These are phyloP conservation scores for Globisporangium solare DNA, from an alignment of 352 stramenopile species.

Conservation along the genomic window DNA sequence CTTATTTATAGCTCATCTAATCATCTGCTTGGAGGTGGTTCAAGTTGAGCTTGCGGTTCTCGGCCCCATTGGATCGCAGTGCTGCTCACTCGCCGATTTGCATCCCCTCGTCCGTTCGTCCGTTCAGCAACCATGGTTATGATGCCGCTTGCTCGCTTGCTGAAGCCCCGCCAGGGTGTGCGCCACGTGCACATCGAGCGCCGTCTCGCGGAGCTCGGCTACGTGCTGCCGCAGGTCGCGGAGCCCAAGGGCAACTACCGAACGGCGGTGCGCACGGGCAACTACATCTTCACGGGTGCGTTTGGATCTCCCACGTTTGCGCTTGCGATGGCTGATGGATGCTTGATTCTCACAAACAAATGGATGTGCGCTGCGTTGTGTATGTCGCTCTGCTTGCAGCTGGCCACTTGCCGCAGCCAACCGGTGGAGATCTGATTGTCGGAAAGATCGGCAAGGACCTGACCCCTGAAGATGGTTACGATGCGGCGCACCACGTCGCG, in stretches of 20 bases:
- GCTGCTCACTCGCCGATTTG: conserved; percentile 9
- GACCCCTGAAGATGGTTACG: conserved; percentile 80
- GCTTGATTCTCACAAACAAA: no score
- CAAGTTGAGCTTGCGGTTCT: conserved; percentile 7
- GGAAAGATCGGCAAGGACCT: conserved; percentile 83
- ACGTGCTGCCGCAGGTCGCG: no score
- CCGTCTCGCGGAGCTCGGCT: conserved; percentile 42
- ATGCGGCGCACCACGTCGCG: conserved; percentile 69
- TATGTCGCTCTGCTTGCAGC: conserved; percentile 20
- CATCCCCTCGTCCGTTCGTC: background rate
- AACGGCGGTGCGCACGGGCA: conserved; percentile 67
- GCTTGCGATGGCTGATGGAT: background rate
- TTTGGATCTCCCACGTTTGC: background rate
- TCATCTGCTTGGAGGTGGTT: background rate
- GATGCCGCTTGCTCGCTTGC: conserved; percentile 22
- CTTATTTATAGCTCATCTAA: no score
- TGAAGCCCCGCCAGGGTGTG: conserved; percentile 12
- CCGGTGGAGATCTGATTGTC: conserved; percentile 56
- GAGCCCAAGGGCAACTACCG: conserved; percentile 87
- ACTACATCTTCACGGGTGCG: conserved; percentile 68
- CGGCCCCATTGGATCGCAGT: background rate
- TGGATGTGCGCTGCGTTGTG: no score
- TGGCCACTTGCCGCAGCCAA: conserved; percentile 54
- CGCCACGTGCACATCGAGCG: conserved; percentile 79
- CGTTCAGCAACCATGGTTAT: conserved; percentile 26